Conservation (phyloP, 176 grass and related monocot genomes). For the Leersia perrieri region DNA sequence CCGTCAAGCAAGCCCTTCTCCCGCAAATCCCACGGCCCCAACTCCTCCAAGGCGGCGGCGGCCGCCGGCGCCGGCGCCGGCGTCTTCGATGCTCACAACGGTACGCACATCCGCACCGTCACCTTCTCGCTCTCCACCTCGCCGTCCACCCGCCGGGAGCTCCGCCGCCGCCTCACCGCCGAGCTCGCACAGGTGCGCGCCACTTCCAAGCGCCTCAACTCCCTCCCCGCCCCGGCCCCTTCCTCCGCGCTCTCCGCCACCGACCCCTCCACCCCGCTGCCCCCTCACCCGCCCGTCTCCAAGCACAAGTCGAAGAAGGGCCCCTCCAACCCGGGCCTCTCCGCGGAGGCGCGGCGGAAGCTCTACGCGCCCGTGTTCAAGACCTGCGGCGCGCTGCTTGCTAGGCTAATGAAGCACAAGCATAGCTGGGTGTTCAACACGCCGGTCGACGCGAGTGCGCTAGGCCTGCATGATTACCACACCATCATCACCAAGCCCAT, state of each 20-base stretch:
- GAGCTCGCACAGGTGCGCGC: conserved; percentile 57
- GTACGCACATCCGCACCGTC: conserved; percentile 36
- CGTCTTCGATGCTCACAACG: conserved; percentile 40
- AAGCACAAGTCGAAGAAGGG: conserved; percentile 74
- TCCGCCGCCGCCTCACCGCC: conserved; percentile 52
- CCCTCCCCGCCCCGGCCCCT: conserved; percentile 35
- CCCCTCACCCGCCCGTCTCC: conserved; percentile 35
- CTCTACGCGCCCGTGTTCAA: conserved; percentile 56
- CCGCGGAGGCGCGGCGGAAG: conserved; percentile 49
- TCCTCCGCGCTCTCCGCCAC: conserved; percentile 64
- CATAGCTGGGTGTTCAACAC: conserved; percentile 85
- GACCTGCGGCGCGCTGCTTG: conserved; percentile 55
- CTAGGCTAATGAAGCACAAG: conserved; percentile 76
- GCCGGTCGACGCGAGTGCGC: conserved; percentile 72
- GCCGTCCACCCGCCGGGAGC: conserved; percentile 27
- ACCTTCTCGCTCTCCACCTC: conserved; percentile 31
- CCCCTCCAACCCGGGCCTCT: conserved; percentile 18
- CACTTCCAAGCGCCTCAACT: conserved; percentile 42
- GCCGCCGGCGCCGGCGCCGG: not conserved
- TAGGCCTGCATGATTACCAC: conserved; percentile 84
- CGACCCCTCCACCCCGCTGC: conserved; percentile 54
- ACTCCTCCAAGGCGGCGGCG: conserved; percentile 33
- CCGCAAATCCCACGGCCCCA: conserved; percentile 50
- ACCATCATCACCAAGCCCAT: conserved; percentile 74
- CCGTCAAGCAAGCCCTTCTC: conserved; percentile 57